These are phyloP conservation scores for Dictyostelium intermedium DNA, from an alignment of 78 protist genomes.

Conservation along the genomic window DNA sequence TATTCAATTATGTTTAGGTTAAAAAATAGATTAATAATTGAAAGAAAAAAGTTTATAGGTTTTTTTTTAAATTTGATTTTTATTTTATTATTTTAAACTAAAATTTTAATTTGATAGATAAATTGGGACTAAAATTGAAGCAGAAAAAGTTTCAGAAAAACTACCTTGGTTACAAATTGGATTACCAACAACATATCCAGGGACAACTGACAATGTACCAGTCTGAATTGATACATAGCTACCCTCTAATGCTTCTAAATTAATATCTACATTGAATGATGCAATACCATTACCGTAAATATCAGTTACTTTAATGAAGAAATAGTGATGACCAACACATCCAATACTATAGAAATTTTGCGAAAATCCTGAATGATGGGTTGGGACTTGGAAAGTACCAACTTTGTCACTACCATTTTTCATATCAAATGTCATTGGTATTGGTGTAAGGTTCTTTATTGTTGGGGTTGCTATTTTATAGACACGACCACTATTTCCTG, in stretches of 20 bases:
- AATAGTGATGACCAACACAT: neutral
- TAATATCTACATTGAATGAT: neutral
- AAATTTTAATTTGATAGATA: neutral
- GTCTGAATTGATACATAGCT: neutral
- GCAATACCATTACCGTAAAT: neutral
- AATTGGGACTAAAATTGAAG: neutral
- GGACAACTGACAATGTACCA: neutral
- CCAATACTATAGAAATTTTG: neutral
- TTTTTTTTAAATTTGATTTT: no score
- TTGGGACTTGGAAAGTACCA: neutral
- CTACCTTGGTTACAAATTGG: slow-evolving; percentile 25
- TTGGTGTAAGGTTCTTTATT: neutral
- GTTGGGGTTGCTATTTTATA: neutral
- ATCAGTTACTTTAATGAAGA: neutral
- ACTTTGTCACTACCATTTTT: neutral
- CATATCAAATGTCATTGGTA: neutral
- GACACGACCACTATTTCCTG: neutral
- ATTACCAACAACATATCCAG: neutral
- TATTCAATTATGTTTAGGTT: no score
- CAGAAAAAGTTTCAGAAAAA: neutral
- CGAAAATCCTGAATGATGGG: neutral
- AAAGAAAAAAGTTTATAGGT: no score
- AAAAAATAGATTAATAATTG: no score
- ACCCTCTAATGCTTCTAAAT: neutral
- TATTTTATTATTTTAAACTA: neutral